Base-by-base conservation (phyloP, 1,284 basidiomycete species). In the Amylostereum areolatum region DNA sequence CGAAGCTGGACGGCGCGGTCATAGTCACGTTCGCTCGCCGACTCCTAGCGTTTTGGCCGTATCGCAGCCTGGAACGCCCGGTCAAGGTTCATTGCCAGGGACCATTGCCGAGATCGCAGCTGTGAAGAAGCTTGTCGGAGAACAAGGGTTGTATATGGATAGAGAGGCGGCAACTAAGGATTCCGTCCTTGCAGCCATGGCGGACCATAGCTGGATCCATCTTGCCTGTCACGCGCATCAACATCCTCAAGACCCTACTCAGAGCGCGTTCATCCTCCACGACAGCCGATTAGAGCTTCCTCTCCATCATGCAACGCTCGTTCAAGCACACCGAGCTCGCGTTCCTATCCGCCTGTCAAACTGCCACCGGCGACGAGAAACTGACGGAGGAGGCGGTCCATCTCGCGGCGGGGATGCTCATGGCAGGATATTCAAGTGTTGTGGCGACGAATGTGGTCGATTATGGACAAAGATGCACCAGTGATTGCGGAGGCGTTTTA, bases 311-410 rank as follows among this genome's bases (percentile, higher is more conserved):
- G n/a, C n/a, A n/a, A n/a, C n/a, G n/a, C n/a, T n/a, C n/a, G n/a
- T n/a, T n/a, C n/a, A n/a, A n/a, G n/a, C n/a, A n/a, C n/a, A n/a
- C n/a, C n/a, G n/a, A n/a, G 24, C 59, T 32, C 34, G 59, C 57
- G 18, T 57, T 59, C 46, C 55, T 61, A 32, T 58, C 56, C n/a
- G 59, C 60, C n/a, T 62, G 58, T 43, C 52, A 61, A 39, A 59
- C 59, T 27, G 55, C 58, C 27, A 50, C 52, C 11, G 55, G 54
- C 18, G 53, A 58, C 29, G 48, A 50, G 25, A 46, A 50, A 5
- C 51, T 55, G 3, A 45, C 57, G 6, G 59, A 58, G 8, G 55
- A 60, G 46, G 43, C 53, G n/a, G 50, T 59, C 18, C 59, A 61
- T 47, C 55, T 62, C 12, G 59, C 60, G 1, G 59, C 58, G 29